Percentiles rank a stretch among this genome's conserved stretches.
Conservation (phyloP, 2,329 filamentous ascomycete species). For the Grosmannia clavigera region DNA sequence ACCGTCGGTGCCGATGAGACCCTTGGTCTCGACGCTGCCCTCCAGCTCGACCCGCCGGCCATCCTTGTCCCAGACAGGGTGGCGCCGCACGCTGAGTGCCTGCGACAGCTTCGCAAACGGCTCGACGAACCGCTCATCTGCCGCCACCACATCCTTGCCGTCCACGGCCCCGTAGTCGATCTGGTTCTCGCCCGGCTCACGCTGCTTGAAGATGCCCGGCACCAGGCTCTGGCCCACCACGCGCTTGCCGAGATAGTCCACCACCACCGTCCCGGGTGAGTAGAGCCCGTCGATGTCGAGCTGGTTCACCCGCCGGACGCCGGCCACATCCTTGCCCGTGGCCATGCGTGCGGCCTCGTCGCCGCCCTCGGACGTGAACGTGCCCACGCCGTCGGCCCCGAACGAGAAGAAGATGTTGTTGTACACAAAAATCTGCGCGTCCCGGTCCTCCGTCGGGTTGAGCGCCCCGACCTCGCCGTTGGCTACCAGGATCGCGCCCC, state of each 20-base stretch:
- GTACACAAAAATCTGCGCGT: conserved; percentile 98
- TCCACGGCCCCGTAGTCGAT: conserved; percentile 98
- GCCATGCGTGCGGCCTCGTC: conserved; percentile 93
- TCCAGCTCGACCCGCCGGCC: conserved; percentile 81
- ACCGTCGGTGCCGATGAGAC: conserved; percentile 89
- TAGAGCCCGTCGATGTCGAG: conserved; percentile 90
- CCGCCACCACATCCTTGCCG: conserved; percentile 87
- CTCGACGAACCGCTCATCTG: conserved; percentile 72
- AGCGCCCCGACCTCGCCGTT: conserved; percentile 84
- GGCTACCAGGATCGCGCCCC: conserved; percentile 83
- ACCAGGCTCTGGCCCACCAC: conserved; percentile 97
- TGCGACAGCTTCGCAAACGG: conserved; percentile 87
- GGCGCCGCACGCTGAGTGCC: conserved; percentile 81
- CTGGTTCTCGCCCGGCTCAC: conserved; percentile 93
- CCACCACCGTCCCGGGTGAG: conserved; percentile 88
- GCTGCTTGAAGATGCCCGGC: conserved; percentile 97
- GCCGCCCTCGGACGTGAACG: conserved; percentile 90
- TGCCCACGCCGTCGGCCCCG: conserved; percentile 91
- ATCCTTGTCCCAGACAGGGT: conserved; percentile 97
- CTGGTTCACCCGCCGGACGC: conserved; percentile 91
- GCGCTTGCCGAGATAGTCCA: conserved; percentile 94
- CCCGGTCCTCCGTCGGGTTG: conserved; percentile 83
- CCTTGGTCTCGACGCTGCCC: conserved; percentile 95
- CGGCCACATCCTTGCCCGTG: conserved; percentile 90
- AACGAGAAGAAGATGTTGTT: conserved; percentile 99